These are phyloP conservation scores for Testicularia cyperi DNA, from an alignment of 1,284 basidiomycete species.

Conservation along the genomic window DNA sequence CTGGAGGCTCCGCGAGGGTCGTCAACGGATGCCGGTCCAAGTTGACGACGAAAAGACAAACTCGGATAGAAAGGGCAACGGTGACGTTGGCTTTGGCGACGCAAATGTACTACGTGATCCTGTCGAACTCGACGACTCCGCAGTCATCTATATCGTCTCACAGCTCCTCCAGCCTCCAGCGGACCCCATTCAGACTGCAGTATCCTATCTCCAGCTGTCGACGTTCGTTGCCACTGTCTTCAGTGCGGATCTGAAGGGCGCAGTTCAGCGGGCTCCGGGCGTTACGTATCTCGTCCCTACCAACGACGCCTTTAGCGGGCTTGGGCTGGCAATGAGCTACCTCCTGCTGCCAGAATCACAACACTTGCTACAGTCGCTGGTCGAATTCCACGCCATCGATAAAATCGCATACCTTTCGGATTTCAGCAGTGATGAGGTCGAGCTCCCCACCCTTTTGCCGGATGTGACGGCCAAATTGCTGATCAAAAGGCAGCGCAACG, in stretches of 20 bases:
- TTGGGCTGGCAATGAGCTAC: slow-evolving; percentile 87
- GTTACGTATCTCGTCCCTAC: slow-evolving; percentile 84
- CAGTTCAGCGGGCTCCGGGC: slow-evolving; percentile 64
- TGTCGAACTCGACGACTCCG: slow-evolving; percentile 72
- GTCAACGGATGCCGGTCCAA: slow-evolving; percentile 58
- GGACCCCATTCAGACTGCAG: slow-evolving; percentile 77
- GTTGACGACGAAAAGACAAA: slow-evolving; percentile 57
- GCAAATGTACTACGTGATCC: slow-evolving; percentile 75
- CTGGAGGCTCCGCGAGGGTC: slow-evolving; percentile 60
- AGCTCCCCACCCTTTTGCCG: slow-evolving; percentile 54
- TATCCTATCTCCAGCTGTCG: slow-evolving; percentile 80
- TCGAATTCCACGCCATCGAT: slow-evolving; percentile 81
- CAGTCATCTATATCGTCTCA: slow-evolving; percentile 86
- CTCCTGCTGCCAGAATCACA: slow-evolving; percentile 69
- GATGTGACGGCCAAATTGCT: slow-evolving; percentile 16
- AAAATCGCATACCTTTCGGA: slow-evolving; percentile 74
- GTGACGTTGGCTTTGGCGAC: slow-evolving; percentile 75
- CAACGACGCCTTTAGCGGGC: slow-evolving; percentile 80
- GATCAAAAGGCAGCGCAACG: slow-evolving; percentile 30
- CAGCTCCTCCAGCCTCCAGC: slow-evolving; percentile 77
- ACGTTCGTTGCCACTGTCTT: slow-evolving; percentile 77
- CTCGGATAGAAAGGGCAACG: slow-evolving; percentile 32
- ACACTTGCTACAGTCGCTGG: slow-evolving; percentile 75
- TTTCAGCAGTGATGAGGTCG: slow-evolving; percentile 61
- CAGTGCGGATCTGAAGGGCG: slow-evolving; percentile 42